phyloP scores from a whole-genome alignment of 2,329 filamentous ascomycete species.

The Didymella sp. region DNA sequence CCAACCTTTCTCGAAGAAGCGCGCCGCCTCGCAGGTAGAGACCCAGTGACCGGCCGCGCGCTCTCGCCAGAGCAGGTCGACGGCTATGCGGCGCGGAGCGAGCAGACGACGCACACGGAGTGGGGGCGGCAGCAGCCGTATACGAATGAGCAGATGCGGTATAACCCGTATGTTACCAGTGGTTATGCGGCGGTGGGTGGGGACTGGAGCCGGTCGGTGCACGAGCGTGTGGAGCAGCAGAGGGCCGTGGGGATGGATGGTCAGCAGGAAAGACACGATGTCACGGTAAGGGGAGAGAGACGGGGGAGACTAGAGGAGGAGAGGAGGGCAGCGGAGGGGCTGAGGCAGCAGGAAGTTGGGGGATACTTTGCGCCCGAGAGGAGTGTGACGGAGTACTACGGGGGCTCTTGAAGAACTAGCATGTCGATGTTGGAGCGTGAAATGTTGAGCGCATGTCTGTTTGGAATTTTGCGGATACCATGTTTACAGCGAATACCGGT shows the following conservation, averaged over 20 bases:
- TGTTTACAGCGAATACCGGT: too few relatives aligned
- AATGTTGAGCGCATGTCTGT: too few relatives aligned
- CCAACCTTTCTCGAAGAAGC: slow-evolving; percentile 1
- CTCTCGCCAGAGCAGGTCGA: background rate
- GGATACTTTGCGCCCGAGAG: slow-evolving; percentile 2
- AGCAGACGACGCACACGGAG: background rate
- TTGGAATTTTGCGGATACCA: too few relatives aligned
- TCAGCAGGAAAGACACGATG: background rate
- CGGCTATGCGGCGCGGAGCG: background rate
- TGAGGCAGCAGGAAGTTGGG: background rate
- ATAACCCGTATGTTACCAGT: background rate
- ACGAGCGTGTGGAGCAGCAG: background rate
- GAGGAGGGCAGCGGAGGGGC: background rate
- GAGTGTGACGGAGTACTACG: slow-evolving; percentile 6
- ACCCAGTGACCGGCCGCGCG: background rate
- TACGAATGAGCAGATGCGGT: background rate
- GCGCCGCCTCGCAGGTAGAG: background rate
- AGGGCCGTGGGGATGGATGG: background rate
- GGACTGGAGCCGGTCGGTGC: background rate
- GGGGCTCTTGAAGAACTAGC: background rate
- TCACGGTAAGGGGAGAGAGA: background rate
- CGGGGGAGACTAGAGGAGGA: background rate
- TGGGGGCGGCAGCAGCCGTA: background rate
- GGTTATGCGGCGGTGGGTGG: background rate
- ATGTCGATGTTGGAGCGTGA: too few relatives aligned